Evolutionary conservation across 495 filamentous ascomycete genomes (phyloP), one percentile per base, ranked within the genome.

Genomic region (Neurospora terricola): DNA sequence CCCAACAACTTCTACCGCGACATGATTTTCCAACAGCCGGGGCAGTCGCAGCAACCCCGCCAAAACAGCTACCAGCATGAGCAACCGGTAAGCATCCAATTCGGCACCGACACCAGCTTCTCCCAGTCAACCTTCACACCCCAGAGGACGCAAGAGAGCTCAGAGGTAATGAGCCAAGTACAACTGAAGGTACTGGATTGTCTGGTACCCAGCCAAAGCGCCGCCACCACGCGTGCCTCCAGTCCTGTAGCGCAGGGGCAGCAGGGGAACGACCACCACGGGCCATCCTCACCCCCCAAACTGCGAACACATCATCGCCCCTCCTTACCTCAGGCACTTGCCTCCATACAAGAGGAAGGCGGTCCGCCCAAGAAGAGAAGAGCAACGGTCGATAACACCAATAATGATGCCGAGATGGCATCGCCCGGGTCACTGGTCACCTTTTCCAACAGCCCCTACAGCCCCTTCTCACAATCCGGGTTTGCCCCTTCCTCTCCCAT

Each of bases 21-120:
- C 21, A 62, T 62, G 54, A 62, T 62, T 14, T 62, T 62, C 27
- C 54, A 62, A 62, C 54, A 62, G 27, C 54, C 54, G 27, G 54
- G 54, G 12, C 54, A 62, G 6, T 62, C 54, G 23, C 54, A 54
- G 45, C 45, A 54, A 27, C 45, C 21, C n/a, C 45, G 23, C 12
- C 54, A 62, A 30, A 62, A 62, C 27, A 62, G 54, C 54, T 62
- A 62, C 14, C 54, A 62, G 23, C 54, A 62, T 62, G 40, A 21
- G 30, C 70, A 37, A 12, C 77, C 54, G 54, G 54, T 62, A 62
- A 62, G 54, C 11, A 62, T 62, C 54, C 87, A 87, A 21, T 93
- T 88, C 85, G 91, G 91, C 23, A 91, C 91, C 0, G 91, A 93
- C 80, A 77, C 84, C 6, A 85, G 83, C 70, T 93, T 62, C 54